Percentiles rank a stretch among this genome's conserved stretches.
Evolutionary conservation across 169 alveolate species (phyloP).

Genomic region (Ichthyophthirius multifiliis): DNA sequence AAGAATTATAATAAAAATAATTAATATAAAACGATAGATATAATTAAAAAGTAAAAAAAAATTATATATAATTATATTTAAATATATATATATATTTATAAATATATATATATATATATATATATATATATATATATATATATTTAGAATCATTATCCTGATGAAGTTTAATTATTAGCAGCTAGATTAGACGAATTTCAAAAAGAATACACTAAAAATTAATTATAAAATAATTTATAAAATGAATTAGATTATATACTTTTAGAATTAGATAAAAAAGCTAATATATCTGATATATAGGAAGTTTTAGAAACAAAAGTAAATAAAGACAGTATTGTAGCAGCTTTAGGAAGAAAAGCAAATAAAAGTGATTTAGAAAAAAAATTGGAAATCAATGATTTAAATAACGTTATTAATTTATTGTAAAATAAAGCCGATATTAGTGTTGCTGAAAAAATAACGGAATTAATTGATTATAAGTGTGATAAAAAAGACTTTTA

Average conservation of each 20-base stretch:
- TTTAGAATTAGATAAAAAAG: conserved; percentile 6
- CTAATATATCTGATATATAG: conserved; percentile 8
- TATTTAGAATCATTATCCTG: neutral
- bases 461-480: neutral
- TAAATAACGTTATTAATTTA: neutral
- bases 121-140: neutral
- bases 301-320: conserved; percentile 57
- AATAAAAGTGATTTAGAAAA: conserved; percentile 50
- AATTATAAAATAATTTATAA: neutral
- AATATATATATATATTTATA: neutral
- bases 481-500: neutral
- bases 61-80: neutral
- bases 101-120: neutral
- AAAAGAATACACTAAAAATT: neutral
- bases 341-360: conserved; percentile 65
- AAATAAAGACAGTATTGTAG: conserved; percentile 57
- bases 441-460: neutral
- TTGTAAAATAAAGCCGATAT: neutral
- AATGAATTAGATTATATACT: neutral
- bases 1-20: neutral
- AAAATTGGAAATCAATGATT: neutral
- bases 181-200: conserved; percentile 11
- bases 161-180: neutral
- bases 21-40: neutral
- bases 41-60: neutral